Evolutionary conservation across 192 early-diverging fungal genomes (phyloP).

Genomic region (Backusella liffmaniae): DNA sequence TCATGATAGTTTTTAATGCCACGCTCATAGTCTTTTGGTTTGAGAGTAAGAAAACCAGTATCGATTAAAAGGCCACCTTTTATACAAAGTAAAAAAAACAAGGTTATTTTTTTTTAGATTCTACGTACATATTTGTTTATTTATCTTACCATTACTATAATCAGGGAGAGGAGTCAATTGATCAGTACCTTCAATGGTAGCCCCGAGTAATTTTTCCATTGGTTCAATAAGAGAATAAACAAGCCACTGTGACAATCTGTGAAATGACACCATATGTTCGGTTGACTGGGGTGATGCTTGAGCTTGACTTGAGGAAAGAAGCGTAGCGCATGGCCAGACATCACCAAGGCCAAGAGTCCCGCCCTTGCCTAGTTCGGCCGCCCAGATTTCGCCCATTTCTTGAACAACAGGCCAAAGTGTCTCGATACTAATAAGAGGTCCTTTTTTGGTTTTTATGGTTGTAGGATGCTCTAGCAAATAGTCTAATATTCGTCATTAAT

Average conservation of each 20-base stretch:
- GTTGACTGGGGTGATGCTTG: not conserved
- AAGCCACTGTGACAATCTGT: slow-evolving; percentile 95
- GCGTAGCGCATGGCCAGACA: slow-evolving; percentile 38
- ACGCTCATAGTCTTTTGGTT: slow-evolving; percentile 49
- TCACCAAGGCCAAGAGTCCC: slow-evolving; percentile 63
- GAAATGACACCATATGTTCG: slow-evolving; percentile 72
- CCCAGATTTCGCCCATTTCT: slow-evolving; percentile 80
- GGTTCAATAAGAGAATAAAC: slow-evolving; percentile 90
- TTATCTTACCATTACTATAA: slow-evolving; percentile 68
- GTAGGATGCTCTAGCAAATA: slow-evolving; percentile 67
- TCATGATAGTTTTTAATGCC: slow-evolving; percentile 54
- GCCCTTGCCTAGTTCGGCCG: slow-evolving; percentile 68
- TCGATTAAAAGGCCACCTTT: slow-evolving; percentile 85
- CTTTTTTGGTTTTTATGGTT: slow-evolving; percentile 37
- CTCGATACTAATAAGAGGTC: slow-evolving; percentile 52
- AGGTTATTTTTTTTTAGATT: not conserved
- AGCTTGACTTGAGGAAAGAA: not conserved
- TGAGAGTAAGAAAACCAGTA: slow-evolving; percentile 71
- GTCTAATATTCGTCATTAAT: slow-evolving; percentile 2
- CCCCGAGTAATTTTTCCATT: slow-evolving; percentile 48
- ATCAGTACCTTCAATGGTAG: slow-evolving; percentile 60
- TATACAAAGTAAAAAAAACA: not conserved
- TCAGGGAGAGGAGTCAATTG: slow-evolving; percentile 83
- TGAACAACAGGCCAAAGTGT: slow-evolving; percentile 80
- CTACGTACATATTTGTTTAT: slow-evolving; percentile 21